A percentile compares a stretch with the other conserved stretches of the same genome.
These are phyloP conservation scores for Stemphylium beticola DNA, from an alignment of 2,329 filamentous ascomycete species.

Conservation along the genomic window DNA sequence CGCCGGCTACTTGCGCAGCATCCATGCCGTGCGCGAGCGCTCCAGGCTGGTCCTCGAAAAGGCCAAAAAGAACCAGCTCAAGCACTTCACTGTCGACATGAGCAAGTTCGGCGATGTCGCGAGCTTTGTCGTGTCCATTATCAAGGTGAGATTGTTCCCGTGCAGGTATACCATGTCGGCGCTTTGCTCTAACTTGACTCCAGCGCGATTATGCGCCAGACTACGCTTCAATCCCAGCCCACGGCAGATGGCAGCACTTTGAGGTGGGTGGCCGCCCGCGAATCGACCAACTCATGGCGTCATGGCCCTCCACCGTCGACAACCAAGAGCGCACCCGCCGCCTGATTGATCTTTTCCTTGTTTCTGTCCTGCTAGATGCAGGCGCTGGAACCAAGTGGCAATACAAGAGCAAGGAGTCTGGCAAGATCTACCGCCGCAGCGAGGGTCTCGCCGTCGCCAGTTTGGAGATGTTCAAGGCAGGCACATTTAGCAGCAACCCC, in stretches of 20 bases:
- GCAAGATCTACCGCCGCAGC: conserved; percentile 79
- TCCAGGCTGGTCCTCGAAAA: conserved; percentile 76
- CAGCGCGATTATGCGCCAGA: conserved; percentile 74
- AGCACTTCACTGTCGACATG: conserved; percentile 89
- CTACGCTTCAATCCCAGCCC: conserved; percentile 78
- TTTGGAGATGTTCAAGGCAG: conserved; percentile 92
- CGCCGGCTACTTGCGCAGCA: conserved; percentile 86
- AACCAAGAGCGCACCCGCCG: conserved; percentile 75
- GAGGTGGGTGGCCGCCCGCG: conserved; percentile 78
- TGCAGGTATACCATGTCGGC: background rate
- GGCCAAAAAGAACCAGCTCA: conserved; percentile 76
- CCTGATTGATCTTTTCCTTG: conserved; percentile 76
- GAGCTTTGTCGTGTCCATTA: conserved; percentile 86
- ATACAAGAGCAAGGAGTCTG: conserved; percentile 90
- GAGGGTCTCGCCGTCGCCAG: conserved; percentile 83
- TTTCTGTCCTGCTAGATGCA: conserved; percentile 83
- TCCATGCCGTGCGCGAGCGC: conserved; percentile 84
- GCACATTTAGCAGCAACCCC: conserved; percentile 83
- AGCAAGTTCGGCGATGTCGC: conserved; percentile 83
- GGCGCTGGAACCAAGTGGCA: conserved; percentile 90
- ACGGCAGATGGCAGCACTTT: conserved; percentile 82
- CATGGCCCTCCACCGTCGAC: conserved; percentile 73
- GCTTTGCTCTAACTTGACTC: conserved; percentile 3
- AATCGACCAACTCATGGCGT: conserved; percentile 71
- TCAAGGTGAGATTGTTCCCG: conserved; percentile 70